A percentile compares a stretch with the other conserved stretches of the same genome.
phyloP scores from a whole-genome alignment of 1,284 basidiomycete genomes.

The Rhodotorula sp. region DNA sequence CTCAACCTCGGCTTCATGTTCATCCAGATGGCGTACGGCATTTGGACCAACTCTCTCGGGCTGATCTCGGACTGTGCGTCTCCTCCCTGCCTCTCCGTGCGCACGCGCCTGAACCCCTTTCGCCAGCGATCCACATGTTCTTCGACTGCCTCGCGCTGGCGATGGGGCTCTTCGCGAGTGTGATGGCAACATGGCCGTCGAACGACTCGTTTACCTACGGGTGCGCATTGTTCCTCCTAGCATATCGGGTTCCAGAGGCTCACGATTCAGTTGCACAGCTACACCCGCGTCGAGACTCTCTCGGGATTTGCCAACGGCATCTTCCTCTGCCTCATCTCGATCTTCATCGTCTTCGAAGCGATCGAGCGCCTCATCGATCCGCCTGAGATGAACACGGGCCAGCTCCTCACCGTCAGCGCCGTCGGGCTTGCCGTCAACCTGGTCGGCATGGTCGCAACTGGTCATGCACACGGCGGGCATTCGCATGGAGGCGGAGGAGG shows the following conservation, averaged over 20 bases:
- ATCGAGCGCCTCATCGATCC: slow-evolving; percentile 94
- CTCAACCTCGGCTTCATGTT: slow-evolving; percentile 96
- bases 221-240: slow-evolving; percentile 53
- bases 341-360: slow-evolving; percentile 98
- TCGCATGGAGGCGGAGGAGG: slow-evolving; percentile 51
- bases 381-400: slow-evolving; percentile 96
- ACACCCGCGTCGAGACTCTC: slow-evolving; percentile 96
- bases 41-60: slow-evolving; percentile 96
- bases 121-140: slow-evolving; percentile 94
- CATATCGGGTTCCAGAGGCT: not conserved
- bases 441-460: slow-evolving; percentile 99
- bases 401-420: slow-evolving; percentile 84
- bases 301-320: slow-evolving; percentile 98
- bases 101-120: not conserved
- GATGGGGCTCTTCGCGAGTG: slow-evolving; percentile 91
- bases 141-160: slow-evolving; percentile 98
- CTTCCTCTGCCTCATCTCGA: slow-evolving; percentile 92
- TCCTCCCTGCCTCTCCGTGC: not conserved
- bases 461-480: slow-evolving; percentile 53
- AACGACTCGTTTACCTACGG: slow-evolving; percentile 95
- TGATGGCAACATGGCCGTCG: slow-evolving; percentile 96
- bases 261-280: slow-evolving; percentile 57
- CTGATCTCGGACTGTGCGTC: slow-evolving; percentile 90
- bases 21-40: slow-evolving; percentile 67
- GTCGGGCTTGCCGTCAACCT: slow-evolving; percentile 90